These are phyloP conservation scores for Ensete glaucum DNA, from an alignment of 176 grass and related monocot species.

Conservation along the genomic window DNA sequence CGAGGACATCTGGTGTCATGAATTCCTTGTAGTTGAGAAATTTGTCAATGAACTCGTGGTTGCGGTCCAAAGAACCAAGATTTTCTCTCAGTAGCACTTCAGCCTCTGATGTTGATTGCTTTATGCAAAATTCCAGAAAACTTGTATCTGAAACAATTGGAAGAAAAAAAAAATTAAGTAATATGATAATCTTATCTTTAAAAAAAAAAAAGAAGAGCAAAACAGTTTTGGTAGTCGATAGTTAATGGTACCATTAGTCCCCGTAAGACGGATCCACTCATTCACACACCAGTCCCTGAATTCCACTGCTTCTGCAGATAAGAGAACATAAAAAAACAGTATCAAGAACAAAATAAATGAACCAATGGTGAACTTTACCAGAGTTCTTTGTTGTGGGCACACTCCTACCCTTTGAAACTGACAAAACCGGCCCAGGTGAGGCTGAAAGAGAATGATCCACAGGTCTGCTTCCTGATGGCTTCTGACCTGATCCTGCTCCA, in stretches of 20 bases:
- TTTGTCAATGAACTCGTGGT: slow-evolving; percentile 71
- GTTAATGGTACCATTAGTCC: slow-evolving; percentile 63
- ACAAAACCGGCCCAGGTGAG: slow-evolving; percentile 10
- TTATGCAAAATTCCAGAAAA: slow-evolving; percentile 93
- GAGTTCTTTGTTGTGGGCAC: slow-evolving; percentile 53
- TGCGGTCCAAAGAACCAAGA: slow-evolving; percentile 61
- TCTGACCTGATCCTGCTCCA: slow-evolving; percentile 35
- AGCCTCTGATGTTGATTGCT: slow-evolving; percentile 58
- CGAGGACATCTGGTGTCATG: slow-evolving; percentile 65
- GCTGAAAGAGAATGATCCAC: slow-evolving; percentile 24
- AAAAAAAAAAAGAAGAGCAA: slow-evolving; percentile 5
- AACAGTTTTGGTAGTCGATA: background rate
- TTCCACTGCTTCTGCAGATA: slow-evolving; percentile 78
- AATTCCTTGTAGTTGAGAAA: slow-evolving; percentile 92
- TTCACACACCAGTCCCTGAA: slow-evolving; percentile 76
- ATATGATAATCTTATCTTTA: background rate
- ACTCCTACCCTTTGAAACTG: slow-evolving; percentile 41
- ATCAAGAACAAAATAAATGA: slow-evolving; percentile 5
- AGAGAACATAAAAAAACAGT: slow-evolving; percentile 8
- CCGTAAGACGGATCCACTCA: slow-evolving; percentile 79
- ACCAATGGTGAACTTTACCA: slow-evolving; percentile 26
- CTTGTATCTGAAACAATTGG: slow-evolving; percentile 51
- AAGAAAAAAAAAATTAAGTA: background rate
- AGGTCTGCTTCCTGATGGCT: slow-evolving; percentile 34
- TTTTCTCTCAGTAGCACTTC: slow-evolving; percentile 73